Conservation (phyloP, 345 rosid species). For the Odontarrhena argentea region DNA sequence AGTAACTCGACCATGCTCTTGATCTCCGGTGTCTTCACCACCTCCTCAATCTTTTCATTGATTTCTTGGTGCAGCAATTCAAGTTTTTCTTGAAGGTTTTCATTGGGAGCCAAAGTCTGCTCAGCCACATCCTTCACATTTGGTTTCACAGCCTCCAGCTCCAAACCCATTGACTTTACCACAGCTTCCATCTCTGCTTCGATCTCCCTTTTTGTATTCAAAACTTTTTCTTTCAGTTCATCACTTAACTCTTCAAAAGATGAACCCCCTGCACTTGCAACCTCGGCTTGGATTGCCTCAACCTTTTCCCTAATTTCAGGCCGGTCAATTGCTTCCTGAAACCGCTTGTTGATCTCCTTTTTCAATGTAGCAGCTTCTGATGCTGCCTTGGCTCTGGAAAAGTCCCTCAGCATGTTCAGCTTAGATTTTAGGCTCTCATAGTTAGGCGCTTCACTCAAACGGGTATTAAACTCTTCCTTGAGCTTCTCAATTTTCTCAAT, state of each 20-base stretch:
- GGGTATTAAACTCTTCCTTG: conserved; percentile 56
- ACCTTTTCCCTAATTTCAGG: conserved; percentile 68
- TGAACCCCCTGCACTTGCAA: conserved; percentile 55
- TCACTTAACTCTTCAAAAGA: conserved; percentile 55
- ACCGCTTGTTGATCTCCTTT: conserved; percentile 58
- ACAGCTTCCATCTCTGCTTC: conserved; percentile 55
- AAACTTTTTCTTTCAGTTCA: conserved; percentile 57
- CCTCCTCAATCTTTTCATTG: conserved; percentile 55
- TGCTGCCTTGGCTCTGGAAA: conserved; percentile 57
- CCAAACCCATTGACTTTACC: conserved; percentile 63
- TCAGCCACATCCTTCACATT: conserved; percentile 41
- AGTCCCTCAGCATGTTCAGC: conserved; percentile 71
- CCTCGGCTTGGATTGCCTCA: conserved; percentile 61
- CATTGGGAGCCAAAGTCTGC: conserved; percentile 40
- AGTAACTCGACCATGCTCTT: conserved; percentile 61
- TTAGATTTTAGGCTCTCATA: conserved; percentile 62
- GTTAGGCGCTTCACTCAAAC: conserved; percentile 63
- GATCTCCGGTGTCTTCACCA: conserved; percentile 55
- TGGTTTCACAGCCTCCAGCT: conserved; percentile 49
- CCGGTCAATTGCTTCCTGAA: conserved; percentile 57
- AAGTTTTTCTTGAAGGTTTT: conserved; percentile 46
- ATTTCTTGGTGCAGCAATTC: conserved; percentile 60
- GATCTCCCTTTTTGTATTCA: conserved; percentile 52
- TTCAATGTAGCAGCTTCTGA: conserved; percentile 44
- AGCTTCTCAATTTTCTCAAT: conserved; percentile 68